Percentiles rank a stretch among this genome's conserved stretches.
Evolutionary conservation across 2,329 filamentous ascomycete species (phyloP).

Genomic region (Hypoxylon sp.): DNA sequence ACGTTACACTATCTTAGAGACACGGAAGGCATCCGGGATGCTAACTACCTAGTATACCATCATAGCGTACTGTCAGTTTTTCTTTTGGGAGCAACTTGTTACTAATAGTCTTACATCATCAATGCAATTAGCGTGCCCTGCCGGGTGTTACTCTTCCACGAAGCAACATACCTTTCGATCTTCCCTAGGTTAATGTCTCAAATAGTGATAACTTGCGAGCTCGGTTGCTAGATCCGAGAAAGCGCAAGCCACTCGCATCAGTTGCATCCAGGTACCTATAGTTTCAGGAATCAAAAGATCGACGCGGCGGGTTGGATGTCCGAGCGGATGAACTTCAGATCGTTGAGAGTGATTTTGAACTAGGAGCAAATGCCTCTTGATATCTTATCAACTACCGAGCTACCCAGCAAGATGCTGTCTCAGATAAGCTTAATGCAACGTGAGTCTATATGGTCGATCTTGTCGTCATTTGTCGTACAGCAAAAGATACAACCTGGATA

Average conservation of each 20-base stretch:
- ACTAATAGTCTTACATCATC: conserved; percentile 9
- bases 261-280: conserved; percentile 16
- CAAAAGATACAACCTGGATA: neutral
- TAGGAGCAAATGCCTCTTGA: conserved; percentile 11
- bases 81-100: neutral
- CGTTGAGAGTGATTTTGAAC: conserved; percentile 8
- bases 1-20: conserved; percentile 22
- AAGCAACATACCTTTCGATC: conserved; percentile 10
- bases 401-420: conserved; percentile 35
- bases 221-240: conserved; percentile 34
- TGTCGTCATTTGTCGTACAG: conserved; percentile 3
- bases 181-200: conserved; percentile 22
- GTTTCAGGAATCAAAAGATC: conserved; percentile 39
- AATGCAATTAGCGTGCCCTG: conserved; percentile 10
- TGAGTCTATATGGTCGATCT: conserved; percentile 7
- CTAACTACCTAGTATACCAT: neutral
- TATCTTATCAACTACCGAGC: conserved; percentile 31
- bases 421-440: conserved; percentile 41
- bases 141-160: conserved; percentile 21
- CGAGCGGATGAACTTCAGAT: conserved; percentile 32
- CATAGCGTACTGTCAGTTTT: conserved; percentile 9
- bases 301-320: conserved; percentile 21
- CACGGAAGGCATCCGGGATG: conserved; percentile 23
- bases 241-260: conserved; percentile 13
- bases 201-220: conserved; percentile 3